These are phyloP conservation scores for Pinguiococcus pyrenoidosus DNA, from an alignment of 108 stramenopile species.

Conservation along the genomic window DNA sequence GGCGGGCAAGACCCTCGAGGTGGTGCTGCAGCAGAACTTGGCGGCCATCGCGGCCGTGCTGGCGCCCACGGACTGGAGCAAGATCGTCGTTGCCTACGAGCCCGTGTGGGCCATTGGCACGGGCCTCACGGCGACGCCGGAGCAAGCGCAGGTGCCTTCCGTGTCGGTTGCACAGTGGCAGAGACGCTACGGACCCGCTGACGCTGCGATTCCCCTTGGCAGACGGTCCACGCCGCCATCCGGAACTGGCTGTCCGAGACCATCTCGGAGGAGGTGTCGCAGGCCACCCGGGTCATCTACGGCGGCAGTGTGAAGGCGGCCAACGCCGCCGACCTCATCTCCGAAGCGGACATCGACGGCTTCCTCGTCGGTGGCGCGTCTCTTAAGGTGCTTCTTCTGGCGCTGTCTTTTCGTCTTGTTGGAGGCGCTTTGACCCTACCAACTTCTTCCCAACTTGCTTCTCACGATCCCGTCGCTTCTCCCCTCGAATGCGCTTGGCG, in stretches of 20 bases:
- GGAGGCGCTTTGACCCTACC: no score
- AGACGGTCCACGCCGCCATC: slow-evolving; percentile 87
- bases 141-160: slow-evolving; percentile 73
- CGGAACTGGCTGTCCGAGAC: slow-evolving; percentile 76
- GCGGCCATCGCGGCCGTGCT: slow-evolving; percentile 83
- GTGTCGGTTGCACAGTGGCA: slow-evolving; percentile 93
- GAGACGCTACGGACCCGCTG: slow-evolving; percentile 68
- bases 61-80: slow-evolving; percentile 19
- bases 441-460: no score
- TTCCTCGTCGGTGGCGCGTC: slow-evolving; percentile 99
- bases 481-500: no score
- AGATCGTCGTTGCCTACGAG: slow-evolving; percentile 88
- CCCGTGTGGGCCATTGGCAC: slow-evolving; percentile 97
- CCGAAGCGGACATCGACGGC: slow-evolving; percentile 94
- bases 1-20: slow-evolving; percentile 89
- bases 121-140: slow-evolving; percentile 91
- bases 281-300: slow-evolving; percentile 34
- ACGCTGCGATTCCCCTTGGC: no score
- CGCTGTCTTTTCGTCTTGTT: no score
- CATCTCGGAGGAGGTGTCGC: slow-evolving; percentile 64
- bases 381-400: no score
- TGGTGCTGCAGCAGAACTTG: slow-evolving; percentile 80
- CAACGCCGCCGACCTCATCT: slow-evolving; percentile 69
- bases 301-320: slow-evolving; percentile 24
- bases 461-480: no score